A percentile compares a stretch with the other conserved stretches of the same genome.
These are phyloP conservation scores for Saccharum officinarum DNA, from an alignment of 176 grass and related monocot genomes.

Conservation along the genomic window DNA sequence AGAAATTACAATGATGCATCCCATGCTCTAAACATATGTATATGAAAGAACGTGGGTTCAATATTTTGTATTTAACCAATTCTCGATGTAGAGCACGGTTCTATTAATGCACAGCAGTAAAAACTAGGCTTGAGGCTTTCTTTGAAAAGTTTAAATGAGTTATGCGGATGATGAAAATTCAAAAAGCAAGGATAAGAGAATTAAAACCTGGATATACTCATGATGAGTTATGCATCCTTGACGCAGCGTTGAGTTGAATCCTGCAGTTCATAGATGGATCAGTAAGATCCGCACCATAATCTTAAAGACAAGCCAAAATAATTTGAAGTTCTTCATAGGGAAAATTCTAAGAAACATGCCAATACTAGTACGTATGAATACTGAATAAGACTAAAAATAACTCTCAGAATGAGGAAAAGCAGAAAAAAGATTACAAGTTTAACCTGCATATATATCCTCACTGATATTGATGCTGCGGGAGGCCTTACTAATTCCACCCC, in stretches of 20 bases:
- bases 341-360: neutral
- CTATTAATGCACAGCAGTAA: neutral
- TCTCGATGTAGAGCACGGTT: neutral
- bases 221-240: conserved; percentile 93
- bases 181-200: conserved; percentile 14
- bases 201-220: conserved; percentile 91
- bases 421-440: conserved; percentile 24
- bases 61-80: conserved; percentile 4
- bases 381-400: neutral
- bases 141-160: neutral
- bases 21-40: neutral
- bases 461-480: conserved; percentile 93
- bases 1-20: conserved; percentile 4
- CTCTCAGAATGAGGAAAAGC: conserved; percentile 13
- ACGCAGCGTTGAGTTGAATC: conserved; percentile 92
- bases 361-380: neutral
- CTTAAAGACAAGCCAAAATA: neutral
- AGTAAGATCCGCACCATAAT: neutral
- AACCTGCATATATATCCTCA: conserved; percentile 97
- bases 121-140: neutral
- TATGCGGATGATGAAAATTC: neutral
- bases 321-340: conserved; percentile 16
- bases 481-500: conserved; percentile 95
- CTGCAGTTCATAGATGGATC: conserved; percentile 47
- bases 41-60: neutral